Evolutionary conservation across 2,329 filamentous ascomycete species (phyloP).

Genomic region (Helotiales sp.): DNA sequence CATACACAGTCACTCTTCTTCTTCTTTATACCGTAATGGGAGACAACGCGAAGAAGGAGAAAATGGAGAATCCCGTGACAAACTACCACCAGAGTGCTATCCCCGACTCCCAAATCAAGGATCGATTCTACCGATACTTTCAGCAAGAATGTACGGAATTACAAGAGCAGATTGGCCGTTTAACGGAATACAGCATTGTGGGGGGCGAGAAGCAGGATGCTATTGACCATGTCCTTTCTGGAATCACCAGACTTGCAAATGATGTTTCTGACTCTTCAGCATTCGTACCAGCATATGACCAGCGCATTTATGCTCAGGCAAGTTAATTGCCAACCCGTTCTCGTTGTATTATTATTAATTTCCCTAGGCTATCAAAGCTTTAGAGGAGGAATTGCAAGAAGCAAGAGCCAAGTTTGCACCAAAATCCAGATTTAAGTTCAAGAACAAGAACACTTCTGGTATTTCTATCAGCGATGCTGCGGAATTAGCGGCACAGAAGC

Average conservation of each 20-base stretch:
- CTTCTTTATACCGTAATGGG: neutral
- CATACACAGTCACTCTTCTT: neutral
- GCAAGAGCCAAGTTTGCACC: slow-evolving; percentile 68
- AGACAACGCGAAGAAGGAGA: slow-evolving; percentile 1
- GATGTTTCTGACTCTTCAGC: slow-evolving; percentile 82
- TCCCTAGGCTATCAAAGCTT: slow-evolving; percentile 66
- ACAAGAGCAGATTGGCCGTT: slow-evolving; percentile 70
- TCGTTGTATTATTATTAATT: slow-evolving; percentile 36
- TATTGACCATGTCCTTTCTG: slow-evolving; percentile 75
- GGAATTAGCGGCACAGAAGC: slow-evolving; percentile 50
- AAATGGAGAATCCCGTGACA: slow-evolving; percentile 18
- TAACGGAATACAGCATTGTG: slow-evolving; percentile 61
- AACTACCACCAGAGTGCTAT: slow-evolving; percentile 3
- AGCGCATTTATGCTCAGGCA: slow-evolving; percentile 81
- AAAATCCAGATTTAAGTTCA: slow-evolving; percentile 84
- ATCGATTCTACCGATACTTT: slow-evolving; percentile 84
- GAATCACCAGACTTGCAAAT: slow-evolving; percentile 77
- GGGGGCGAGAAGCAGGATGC: slow-evolving; percentile 79
- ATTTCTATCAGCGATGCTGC: slow-evolving; percentile 57
- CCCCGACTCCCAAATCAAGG: slow-evolving; percentile 54
- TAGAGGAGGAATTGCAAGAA: slow-evolving; percentile 76
- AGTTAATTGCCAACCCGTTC: slow-evolving; percentile 3
- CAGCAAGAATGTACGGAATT: slow-evolving; percentile 69
- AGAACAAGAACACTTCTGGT: slow-evolving; percentile 55
- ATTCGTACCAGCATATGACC: slow-evolving; percentile 85